These are phyloP conservation scores for Cytospora schulzeri DNA, from an alignment of 2,329 filamentous ascomycete genomes.

Conservation along the genomic window DNA sequence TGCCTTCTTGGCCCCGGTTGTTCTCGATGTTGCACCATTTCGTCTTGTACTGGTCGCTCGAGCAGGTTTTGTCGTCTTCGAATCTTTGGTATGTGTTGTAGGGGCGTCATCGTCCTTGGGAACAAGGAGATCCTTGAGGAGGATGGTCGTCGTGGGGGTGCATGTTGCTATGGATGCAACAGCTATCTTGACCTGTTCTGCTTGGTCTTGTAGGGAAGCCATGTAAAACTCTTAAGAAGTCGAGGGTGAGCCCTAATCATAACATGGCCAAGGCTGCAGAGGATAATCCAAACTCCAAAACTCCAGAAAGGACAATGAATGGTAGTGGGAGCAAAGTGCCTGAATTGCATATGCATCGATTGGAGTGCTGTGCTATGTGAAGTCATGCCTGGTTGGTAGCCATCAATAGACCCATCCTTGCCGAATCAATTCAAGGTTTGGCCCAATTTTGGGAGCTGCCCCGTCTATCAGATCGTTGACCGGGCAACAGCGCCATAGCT, in stretches of 20 bases:
- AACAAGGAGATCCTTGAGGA: slow-evolving; percentile 49
- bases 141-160: slow-evolving; percentile 46
- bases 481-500: slow-evolving; percentile 28
- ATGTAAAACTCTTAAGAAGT: slow-evolving; percentile 37
- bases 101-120: slow-evolving; percentile 36
- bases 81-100: slow-evolving; percentile 23
- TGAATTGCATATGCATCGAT: neutral
- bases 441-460: slow-evolving; percentile 5
- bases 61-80: slow-evolving; percentile 32
- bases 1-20: slow-evolving; percentile 33
- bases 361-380: slow-evolving; percentile 5
- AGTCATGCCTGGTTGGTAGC: neutral
- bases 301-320: slow-evolving; percentile 26
- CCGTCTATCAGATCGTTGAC: slow-evolving; percentile 29
- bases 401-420: neutral
- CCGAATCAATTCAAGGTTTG: neutral
- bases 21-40: slow-evolving; percentile 34
- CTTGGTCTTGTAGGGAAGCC: slow-evolving; percentile 43
- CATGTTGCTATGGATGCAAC: slow-evolving; percentile 51
- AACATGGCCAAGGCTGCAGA: slow-evolving; percentile 35
- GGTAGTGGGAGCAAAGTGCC: slow-evolving; percentile 15
- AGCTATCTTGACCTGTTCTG: slow-evolving; percentile 50
- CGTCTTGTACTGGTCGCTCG: slow-evolving; percentile 33
- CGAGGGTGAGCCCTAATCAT: slow-evolving; percentile 38
- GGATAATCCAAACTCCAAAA: slow-evolving; percentile 30